These are phyloP conservation scores for Bremia lactucae DNA, from an alignment of 352 stramenopile species.

Conservation along the genomic window DNA sequence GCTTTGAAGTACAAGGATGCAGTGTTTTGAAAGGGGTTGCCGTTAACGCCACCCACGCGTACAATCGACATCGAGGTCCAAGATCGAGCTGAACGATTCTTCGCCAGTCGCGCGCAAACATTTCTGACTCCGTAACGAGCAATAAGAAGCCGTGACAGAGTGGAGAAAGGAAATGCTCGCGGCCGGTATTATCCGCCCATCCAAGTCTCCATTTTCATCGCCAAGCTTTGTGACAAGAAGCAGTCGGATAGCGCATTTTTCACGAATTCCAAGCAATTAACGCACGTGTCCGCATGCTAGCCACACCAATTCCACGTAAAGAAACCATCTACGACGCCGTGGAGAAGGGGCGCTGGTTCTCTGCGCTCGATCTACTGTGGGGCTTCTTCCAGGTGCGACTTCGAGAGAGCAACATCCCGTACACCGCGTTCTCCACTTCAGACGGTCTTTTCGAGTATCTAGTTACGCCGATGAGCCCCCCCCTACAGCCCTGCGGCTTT, in stretches of 20 bases:
- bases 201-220: no score
- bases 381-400: constrained; percentile 1
- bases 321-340: constrained; percentile 3
- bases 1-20: neutral
- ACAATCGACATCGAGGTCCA: no score
- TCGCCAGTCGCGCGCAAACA: neutral
- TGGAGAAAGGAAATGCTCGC: neutral
- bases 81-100: no score
- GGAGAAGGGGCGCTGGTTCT: neutral
- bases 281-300: neutral
- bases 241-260: neutral
- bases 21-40: neutral
- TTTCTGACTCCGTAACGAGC: neutral
- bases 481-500: neutral
- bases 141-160: neutral
- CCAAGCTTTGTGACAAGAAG: constrained; percentile 1
- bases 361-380: no score
- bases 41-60: no score
- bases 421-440: neutral
- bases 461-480: neutral
- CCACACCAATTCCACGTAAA: neutral
- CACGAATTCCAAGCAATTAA: constrained; percentile 5
- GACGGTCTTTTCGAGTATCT: neutral
- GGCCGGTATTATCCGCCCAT: neutral
- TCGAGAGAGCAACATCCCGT: neutral